These are phyloP conservation scores for Cercospora zeina DNA, from an alignment of 2,329 filamentous ascomycete species.

Conservation along the genomic window DNA sequence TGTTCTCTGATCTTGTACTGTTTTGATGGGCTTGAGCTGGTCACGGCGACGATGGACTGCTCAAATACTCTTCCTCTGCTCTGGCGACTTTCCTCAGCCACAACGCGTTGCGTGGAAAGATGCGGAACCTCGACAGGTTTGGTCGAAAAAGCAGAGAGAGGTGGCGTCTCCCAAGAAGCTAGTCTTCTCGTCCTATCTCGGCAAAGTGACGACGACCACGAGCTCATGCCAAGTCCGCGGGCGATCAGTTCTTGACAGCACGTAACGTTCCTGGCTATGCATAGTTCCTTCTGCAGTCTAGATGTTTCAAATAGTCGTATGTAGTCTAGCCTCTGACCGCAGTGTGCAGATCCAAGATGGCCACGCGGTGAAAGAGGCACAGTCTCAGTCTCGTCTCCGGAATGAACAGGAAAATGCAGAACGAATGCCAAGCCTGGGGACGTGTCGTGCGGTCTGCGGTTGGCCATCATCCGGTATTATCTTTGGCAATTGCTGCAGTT, in stretches of 20 bases:
- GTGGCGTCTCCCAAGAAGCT: slow-evolving; percentile 11
- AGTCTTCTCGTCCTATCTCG: slow-evolving; percentile 10
- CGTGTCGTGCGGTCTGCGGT: neutral
- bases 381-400: neutral
- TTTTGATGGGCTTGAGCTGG: neutral
- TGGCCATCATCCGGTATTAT: neutral
- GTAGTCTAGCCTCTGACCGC: slow-evolving; percentile 2
- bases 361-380: neutral
- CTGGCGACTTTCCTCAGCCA: neutral
- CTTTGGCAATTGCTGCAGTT: neutral
- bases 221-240: slow-evolving; percentile 9
- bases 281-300: neutral
- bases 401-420: neutral
- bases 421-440: neutral
- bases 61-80: neutral
- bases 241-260: neutral
- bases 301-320: neutral
- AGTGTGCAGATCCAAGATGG: neutral
- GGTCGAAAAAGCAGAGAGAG: neutral
- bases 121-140: slow-evolving; percentile 1
- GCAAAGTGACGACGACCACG: slow-evolving; percentile 1
- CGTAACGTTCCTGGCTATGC: slow-evolving; percentile 10
- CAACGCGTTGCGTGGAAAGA: slow-evolving; percentile 1
- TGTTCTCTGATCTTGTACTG: neutral
- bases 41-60: neutral